Conservation (phyloP, 2,329 filamentous ascomycete genomes). For the Cytospora paraplurivora region DNA sequence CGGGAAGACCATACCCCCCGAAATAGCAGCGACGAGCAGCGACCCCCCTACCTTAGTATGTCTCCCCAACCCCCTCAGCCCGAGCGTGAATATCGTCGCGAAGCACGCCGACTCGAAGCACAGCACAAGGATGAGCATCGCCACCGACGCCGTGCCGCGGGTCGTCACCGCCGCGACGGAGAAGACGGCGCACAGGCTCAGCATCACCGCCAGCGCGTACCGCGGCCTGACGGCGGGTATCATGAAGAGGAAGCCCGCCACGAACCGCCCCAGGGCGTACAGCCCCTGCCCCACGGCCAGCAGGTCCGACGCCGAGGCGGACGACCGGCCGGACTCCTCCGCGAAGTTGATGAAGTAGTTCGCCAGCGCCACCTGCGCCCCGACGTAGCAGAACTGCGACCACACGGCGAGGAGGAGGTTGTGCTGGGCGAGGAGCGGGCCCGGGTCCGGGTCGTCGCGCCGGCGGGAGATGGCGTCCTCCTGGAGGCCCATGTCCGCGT, state of each 20-base stretch:
- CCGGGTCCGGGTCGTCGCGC: no score
- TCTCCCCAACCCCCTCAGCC: constrained; percentile 58
- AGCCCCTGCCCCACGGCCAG: constrained; percentile 61
- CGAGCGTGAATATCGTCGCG: constrained; percentile 60
- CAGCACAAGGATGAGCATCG: constrained; percentile 56
- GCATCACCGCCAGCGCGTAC: constrained; percentile 55
- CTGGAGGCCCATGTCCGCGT: constrained; percentile 62
- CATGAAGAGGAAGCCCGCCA: constrained; percentile 57
- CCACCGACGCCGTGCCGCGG: constrained; percentile 53
- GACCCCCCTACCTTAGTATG: constrained; percentile 58
- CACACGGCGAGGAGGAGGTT: constrained; percentile 62
- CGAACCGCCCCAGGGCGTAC: constrained; percentile 62
- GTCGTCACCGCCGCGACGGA: constrained; percentile 52
- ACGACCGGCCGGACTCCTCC: constrained; percentile 35
- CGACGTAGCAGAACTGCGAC: constrained; percentile 66
- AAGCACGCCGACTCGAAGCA: constrained; percentile 63
- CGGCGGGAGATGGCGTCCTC: no score
- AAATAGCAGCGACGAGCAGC: constrained; percentile 57
- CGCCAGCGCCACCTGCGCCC: constrained; percentile 58
- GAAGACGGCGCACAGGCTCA: constrained; percentile 57
- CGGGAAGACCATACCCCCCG: constrained; percentile 58
- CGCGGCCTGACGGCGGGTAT: constrained; percentile 53
- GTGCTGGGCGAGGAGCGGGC: constrained; percentile 60
- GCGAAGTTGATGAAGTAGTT: constrained; percentile 57
- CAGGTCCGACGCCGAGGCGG: constrained; percentile 47